Percentiles rank a stretch among this genome's conserved stretches.
Evolutionary conservation across 176 grass and related monocot species (phyloP).

Genomic region (Secale cereale): DNA sequence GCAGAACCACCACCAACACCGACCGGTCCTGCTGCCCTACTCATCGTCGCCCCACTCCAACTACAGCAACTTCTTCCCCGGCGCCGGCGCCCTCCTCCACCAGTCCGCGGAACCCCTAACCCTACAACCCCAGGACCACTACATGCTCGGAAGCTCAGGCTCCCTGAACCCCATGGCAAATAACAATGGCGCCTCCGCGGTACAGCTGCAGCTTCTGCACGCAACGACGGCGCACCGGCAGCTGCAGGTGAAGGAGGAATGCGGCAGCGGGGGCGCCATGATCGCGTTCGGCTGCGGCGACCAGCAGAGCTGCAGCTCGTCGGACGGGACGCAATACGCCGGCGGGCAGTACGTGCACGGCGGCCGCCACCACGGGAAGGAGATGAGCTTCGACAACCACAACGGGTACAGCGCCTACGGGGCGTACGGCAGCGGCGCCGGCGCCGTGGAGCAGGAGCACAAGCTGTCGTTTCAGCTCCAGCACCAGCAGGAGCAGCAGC

Average conservation of each 20-base stretch:
- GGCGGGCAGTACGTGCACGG: not conserved
- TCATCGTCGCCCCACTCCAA: not conserved
- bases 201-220: not conserved
- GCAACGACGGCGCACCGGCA: constrained; percentile 1
- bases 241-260: constrained; percentile 40
- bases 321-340: constrained; percentile 18
- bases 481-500: not conserved
- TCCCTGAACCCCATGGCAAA: constrained; percentile 2
- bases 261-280: constrained; percentile 40
- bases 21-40: constrained; percentile 41
- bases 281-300: constrained; percentile 69
- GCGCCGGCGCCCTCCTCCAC: not conserved
- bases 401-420: not conserved
- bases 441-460: constrained; percentile 22
- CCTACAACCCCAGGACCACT: constrained; percentile 27
- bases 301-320: constrained; percentile 69
- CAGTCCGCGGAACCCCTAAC: constrained; percentile 6
- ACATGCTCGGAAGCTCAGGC: constrained; percentile 8
- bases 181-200: not conserved
- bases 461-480: not conserved
- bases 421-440: not conserved
- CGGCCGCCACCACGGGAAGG: constrained; percentile 19
- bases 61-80: constrained; percentile 43
- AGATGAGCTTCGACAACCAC: constrained; percentile 38
- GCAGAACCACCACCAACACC: constrained; percentile 34